Evolutionary conservation across 2,329 filamentous ascomycete genomes (phyloP).

Genomic region (Laburnicola sp.): DNA sequence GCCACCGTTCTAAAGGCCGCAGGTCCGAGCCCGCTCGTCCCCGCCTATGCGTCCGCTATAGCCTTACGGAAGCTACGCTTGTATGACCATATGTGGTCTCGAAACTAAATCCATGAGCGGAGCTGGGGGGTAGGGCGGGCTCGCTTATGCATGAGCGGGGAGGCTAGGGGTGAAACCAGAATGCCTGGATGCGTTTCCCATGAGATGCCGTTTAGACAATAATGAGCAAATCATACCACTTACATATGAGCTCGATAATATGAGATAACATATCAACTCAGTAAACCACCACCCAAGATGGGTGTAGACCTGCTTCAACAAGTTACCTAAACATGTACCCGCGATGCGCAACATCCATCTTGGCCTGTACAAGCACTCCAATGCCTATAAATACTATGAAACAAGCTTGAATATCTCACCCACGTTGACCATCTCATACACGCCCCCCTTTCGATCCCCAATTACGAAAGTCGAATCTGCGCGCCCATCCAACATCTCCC

Average conservation of each 20-base stretch:
- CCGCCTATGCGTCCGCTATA: conserved; percentile 1
- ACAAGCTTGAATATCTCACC: conserved; percentile 30
- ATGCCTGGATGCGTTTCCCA: no score
- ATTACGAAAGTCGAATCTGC: conserved; percentile 14
- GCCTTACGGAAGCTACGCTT: neutral
- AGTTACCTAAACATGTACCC: no score
- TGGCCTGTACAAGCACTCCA: no score
- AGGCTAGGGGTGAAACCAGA: neutral
- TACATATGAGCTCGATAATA: no score
- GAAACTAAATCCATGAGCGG: neutral
- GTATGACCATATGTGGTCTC: neutral
- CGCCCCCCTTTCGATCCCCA: conserved; percentile 27
- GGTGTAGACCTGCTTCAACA: no score
- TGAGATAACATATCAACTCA: no score
- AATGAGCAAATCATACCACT: no score
- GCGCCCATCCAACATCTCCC: conserved; percentile 32
- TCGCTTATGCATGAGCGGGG: conserved; percentile 27
- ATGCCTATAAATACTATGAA: conserved; percentile 10
- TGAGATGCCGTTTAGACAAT: no score
- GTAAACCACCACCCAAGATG: no score
- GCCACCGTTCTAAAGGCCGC: neutral
- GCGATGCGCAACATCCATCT: no score
- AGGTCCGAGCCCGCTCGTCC: conserved; percentile 15
- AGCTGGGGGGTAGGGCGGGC: conserved; percentile 14
- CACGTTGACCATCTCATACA: conserved; percentile 25